These are phyloP conservation scores for Arachis hypogaea DNA, from an alignment of 306 rosid genomes.

Conservation along the genomic window DNA sequence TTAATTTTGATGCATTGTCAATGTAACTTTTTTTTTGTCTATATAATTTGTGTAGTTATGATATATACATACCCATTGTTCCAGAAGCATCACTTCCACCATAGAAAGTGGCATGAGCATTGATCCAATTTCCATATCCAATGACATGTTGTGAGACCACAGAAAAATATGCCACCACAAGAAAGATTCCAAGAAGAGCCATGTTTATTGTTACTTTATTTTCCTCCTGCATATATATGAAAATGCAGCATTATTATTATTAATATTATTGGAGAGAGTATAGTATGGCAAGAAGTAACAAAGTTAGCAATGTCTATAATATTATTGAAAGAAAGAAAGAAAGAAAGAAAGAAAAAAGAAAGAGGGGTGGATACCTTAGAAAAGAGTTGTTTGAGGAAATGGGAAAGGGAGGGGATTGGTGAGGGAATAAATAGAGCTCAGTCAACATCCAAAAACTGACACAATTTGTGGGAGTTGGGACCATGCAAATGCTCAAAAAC, in stretches of 20 bases:
- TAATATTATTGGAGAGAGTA: no score
- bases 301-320: conserved; percentile 20
- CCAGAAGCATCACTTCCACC: conserved; percentile 60
- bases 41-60: conserved; percentile 1
- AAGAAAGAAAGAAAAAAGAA: conserved; percentile 11
- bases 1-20: no score
- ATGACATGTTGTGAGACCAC: conserved; percentile 51
- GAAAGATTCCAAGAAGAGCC: conserved; percentile 53
- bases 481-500: conserved; percentile 47
- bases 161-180: conserved; percentile 51
- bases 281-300: no score
- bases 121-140: conserved; percentile 51
- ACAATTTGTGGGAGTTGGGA: conserved; percentile 53
- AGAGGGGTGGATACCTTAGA: conserved; percentile 40
- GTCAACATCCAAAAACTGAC: conserved; percentile 51
- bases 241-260: conserved; percentile 14
- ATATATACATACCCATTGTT: conserved; percentile 48
- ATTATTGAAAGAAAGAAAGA: conserved; percentile 8
- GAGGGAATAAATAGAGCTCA: conserved; percentile 69
- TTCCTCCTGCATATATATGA: conserved; percentile 42
- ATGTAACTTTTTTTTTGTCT: background rate
- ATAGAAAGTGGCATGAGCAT: conserved; percentile 56
- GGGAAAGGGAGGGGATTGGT: conserved; percentile 48
- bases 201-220: conserved; percentile 25
- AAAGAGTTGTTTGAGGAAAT: conserved; percentile 51